Evolutionary conservation across 345 rosid genomes (phyloP).

Genomic region (Gossypium thurberi): DNA sequence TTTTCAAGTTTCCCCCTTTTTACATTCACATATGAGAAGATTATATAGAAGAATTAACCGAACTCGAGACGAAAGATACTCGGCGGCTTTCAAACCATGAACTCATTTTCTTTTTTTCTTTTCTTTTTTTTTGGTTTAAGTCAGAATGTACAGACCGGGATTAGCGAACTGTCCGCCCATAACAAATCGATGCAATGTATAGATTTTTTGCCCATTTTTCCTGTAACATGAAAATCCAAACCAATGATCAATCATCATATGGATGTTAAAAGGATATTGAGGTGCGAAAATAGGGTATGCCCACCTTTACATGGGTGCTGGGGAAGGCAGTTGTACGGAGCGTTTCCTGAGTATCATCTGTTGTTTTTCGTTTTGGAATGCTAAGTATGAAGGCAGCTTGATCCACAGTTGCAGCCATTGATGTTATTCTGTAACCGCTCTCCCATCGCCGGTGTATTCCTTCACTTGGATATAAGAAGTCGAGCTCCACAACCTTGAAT

Average conservation of each 20-base stretch:
- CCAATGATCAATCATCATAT: background rate
- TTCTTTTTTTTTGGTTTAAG: background rate
- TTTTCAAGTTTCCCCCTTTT: background rate
- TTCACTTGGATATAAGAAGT: slow-evolving; percentile 91
- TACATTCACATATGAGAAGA: slow-evolving; percentile 20
- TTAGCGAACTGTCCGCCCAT: slow-evolving; percentile 61
- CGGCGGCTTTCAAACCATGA: slow-evolving; percentile 28
- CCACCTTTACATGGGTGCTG: slow-evolving; percentile 91
- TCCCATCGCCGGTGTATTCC: slow-evolving; percentile 95
- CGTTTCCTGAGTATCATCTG: slow-evolving; percentile 94
- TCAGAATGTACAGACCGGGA: slow-evolving; percentile 14
- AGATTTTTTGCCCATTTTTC: slow-evolving; percentile 70
- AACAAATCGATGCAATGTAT: slow-evolving; percentile 60
- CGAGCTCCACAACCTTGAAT: slow-evolving; percentile 86
- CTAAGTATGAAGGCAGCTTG: slow-evolving; percentile 91
- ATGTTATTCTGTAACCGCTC: slow-evolving; percentile 82
- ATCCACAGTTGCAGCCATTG: slow-evolving; percentile 90
- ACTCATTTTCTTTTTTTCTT: background rate
- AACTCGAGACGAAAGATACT: slow-evolving; percentile 14
- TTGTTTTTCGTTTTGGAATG: slow-evolving; percentile 74
- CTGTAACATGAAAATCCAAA: slow-evolving; percentile 23
- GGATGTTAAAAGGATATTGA: background rate
- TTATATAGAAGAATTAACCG: slow-evolving; percentile 13
- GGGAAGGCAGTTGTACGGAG: slow-evolving; percentile 94
- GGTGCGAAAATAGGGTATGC: background rate